These are phyloP conservation scores for Candida khao-thaluensis DNA, from an alignment of 805 yeast genomes.

Conservation along the genomic window DNA sequence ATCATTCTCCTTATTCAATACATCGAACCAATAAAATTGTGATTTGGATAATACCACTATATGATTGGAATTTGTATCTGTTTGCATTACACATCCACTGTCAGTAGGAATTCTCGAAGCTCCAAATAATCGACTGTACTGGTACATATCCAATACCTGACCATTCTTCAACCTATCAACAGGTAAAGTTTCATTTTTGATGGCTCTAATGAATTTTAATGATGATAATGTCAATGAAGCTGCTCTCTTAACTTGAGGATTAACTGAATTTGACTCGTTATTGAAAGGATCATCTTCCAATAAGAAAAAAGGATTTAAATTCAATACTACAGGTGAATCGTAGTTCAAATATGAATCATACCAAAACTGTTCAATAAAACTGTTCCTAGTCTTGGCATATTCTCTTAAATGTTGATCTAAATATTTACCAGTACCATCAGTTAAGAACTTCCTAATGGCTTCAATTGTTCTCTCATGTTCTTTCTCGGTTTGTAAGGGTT, in stretches of 20 bases:
- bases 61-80: constrained; percentile 73
- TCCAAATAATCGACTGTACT: constrained; percentile 82
- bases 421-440: constrained; percentile 49
- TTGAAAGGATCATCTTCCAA: constrained; percentile 90
- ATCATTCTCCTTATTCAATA: constrained; percentile 69
- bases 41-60: constrained; percentile 79
- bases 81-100: constrained; percentile 81
- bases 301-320: constrained; percentile 85
- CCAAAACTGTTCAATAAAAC: constrained; percentile 94
- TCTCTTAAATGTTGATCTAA: constrained; percentile 63
- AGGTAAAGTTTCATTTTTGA: constrained; percentile 70
- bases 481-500: constrained; percentile 76
- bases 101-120: constrained; percentile 81
- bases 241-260: constrained; percentile 73
- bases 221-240: constrained; percentile 76
- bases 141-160: constrained; percentile 82
- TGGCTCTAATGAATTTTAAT: constrained; percentile 74
- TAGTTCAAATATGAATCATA: constrained; percentile 84
- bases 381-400: constrained; percentile 62
- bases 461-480: constrained; percentile 62
- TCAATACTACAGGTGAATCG: constrained; percentile 88
- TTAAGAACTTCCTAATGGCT: constrained; percentile 58
- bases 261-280: constrained; percentile 43
- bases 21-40: constrained; percentile 95
- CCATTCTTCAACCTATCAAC: constrained; percentile 67